These are phyloP conservation scores for Lachancea dasiensis DNA, from an alignment of 805 yeast species.

Conservation along the genomic window DNA sequence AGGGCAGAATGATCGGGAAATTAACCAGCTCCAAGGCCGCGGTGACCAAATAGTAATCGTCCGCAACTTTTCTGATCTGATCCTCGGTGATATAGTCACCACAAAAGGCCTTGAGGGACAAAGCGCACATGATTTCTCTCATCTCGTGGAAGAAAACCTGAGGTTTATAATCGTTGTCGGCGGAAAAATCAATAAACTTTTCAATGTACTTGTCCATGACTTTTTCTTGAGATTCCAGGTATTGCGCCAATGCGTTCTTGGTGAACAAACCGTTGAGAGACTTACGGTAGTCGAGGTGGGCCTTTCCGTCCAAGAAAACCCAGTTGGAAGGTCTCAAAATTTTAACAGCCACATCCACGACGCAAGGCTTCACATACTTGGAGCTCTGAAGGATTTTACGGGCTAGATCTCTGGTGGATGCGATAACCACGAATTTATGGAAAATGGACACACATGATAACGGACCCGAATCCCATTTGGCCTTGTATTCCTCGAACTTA, in stretches of 20 bases:
- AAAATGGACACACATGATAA: conserved; percentile 94
- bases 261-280: conserved; percentile 87
- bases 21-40: conserved; percentile 96
- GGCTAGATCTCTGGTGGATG: conserved; percentile 79
- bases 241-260: conserved; percentile 70
- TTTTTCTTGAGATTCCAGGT: conserved; percentile 78
- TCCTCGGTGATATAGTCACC: conserved; percentile 92
- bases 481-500: conserved; percentile 85
- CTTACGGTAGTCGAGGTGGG: conserved; percentile 87
- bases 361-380: conserved; percentile 90
- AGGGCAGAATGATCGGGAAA: conserved; percentile 94
- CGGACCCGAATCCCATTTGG: conserved; percentile 93
- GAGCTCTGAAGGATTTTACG: conserved; percentile 84
- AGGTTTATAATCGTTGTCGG: conserved; percentile 49
- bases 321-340: conserved; percentile 93
- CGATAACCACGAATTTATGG: conserved; percentile 96
- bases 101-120: conserved; percentile 88
- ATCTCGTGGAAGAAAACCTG: conserved; percentile 82
- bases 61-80: conserved; percentile 83
- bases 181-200: conserved; percentile 50
- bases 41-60: conserved; percentile 85
- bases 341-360: conserved; percentile 94
- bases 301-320: conserved; percentile 97
- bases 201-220: conserved; percentile 80
- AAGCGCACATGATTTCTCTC: conserved; percentile 94